phyloP scores from a whole-genome alignment of 345 rosid species.

The Arabis alpina region DNA sequence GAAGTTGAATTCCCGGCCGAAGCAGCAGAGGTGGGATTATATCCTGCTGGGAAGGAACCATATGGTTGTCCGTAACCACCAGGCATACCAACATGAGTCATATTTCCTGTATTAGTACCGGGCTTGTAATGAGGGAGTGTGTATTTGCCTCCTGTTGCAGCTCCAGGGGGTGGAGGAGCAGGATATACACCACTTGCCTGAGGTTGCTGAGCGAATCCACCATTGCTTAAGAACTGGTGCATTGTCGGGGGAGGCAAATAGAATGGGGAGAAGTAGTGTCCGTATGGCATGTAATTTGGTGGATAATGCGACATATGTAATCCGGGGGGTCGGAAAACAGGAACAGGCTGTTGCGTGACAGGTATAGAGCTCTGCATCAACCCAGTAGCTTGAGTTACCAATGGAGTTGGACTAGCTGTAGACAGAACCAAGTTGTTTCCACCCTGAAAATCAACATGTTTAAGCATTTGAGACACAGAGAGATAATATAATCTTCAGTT shows the following conservation, averaged over 20 bases:
- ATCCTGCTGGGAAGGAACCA: constrained; percentile 77
- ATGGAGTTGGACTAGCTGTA: constrained; percentile 68
- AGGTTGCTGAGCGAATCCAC: constrained; percentile 85
- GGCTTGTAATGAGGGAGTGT: constrained; percentile 82
- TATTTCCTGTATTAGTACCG: constrained; percentile 66
- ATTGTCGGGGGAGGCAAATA: constrained; percentile 79
- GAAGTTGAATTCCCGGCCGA: constrained; percentile 69
- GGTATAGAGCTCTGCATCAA: constrained; percentile 81
- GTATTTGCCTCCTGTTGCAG: constrained; percentile 75
- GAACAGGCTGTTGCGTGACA: constrained; percentile 79
- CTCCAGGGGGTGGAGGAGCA: constrained; percentile 66
- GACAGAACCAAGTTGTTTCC: constrained; percentile 73
- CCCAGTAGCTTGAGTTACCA: constrained; percentile 81
- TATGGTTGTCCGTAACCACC: constrained; percentile 73
- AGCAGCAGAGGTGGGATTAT: constrained; percentile 65
- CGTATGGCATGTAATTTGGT: constrained; percentile 82
- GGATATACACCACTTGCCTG: constrained; percentile 77
- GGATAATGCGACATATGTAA: constrained; percentile 84
- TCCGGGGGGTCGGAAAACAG: constrained; percentile 84
- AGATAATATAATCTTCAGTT: not conserved
- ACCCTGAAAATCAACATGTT: constrained; percentile 56
- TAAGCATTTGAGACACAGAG: constrained; percentile 36
- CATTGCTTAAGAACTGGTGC: constrained; percentile 78
- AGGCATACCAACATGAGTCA: constrained; percentile 75
- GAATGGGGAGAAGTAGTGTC: constrained; percentile 73